Percentiles rank a stretch among this genome's conserved stretches.
phyloP scores from a whole-genome alignment of 768 basidiomycete species.

The Hypholoma sublateritium region DNA sequence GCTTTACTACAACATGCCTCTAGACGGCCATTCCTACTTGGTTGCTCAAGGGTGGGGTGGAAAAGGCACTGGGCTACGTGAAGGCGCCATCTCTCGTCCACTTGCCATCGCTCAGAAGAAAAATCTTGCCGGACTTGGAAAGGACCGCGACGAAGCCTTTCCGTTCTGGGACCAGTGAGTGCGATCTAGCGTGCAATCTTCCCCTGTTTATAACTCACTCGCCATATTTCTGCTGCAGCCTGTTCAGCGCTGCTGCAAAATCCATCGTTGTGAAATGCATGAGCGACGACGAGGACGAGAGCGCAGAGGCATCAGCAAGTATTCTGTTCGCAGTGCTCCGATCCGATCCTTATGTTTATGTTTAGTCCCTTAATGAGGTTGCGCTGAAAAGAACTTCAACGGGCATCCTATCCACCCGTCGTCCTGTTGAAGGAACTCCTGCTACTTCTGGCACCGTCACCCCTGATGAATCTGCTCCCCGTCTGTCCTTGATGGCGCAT shows the following conservation, averaged over 20 bases:
- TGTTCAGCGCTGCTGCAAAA: constrained; percentile 81
- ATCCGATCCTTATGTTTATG: not conserved
- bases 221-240: constrained; percentile 36
- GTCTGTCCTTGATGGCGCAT: constrained; percentile 51
- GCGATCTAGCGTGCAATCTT: not conserved
- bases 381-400: constrained; percentile 62
- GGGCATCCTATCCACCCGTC: constrained; percentile 73
- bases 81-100: constrained; percentile 77
- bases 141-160: constrained; percentile 92
- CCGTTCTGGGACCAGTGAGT: constrained; percentile 98
- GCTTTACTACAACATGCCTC: constrained; percentile 45
- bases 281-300: constrained; percentile 50
- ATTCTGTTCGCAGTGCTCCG: not conserved
- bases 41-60: constrained; percentile 87
- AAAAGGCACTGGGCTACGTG: constrained; percentile 79
- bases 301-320: constrained; percentile 19
- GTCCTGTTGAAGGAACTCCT: constrained; percentile 51
- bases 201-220: not conserved
- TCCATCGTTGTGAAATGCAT: constrained; percentile 73
- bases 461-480: constrained; percentile 31
- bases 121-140: constrained; percentile 83
- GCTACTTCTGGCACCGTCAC: constrained; percentile 45
- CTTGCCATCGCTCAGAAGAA: constrained; percentile 82
- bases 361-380: constrained; percentile 12
- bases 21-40: constrained; percentile 72